Conservation (phyloP, 345 rosid genomes). For the Mangifera indica region DNA sequence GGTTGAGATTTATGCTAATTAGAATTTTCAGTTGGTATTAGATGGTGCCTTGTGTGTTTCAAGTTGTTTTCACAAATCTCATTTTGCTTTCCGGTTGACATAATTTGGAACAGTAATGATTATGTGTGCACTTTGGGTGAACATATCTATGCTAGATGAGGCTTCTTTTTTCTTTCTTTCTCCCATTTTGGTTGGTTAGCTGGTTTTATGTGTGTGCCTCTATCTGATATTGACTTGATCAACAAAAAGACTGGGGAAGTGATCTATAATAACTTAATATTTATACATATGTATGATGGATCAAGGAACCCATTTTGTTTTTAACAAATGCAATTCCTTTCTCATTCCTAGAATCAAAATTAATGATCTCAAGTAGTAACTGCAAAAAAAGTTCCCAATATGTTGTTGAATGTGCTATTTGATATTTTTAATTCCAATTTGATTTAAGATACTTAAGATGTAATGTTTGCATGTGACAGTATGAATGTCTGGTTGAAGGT, state of each 20-base stretch:
- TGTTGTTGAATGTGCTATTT: neutral
- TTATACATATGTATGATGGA: neutral
- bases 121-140: too few relatives aligned
- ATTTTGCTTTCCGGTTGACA: too few relatives aligned
- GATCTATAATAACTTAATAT: neutral
- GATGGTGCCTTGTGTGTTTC: constrained; percentile 4
- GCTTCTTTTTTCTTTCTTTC: neutral
- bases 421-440: neutral
- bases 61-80: neutral
- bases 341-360: neutral
- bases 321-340: neutral
- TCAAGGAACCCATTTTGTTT: neutral
- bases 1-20: neutral
- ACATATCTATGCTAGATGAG: too few relatives aligned
- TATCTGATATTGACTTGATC: neutral
- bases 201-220: neutral
- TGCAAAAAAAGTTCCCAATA: too few relatives aligned
- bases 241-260: neutral
- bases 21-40: neutral
- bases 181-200: neutral
- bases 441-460: neutral
- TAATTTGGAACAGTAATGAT: too few relatives aligned
- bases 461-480: constrained; percentile 40
- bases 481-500: constrained; percentile 91
- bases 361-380: neutral